Percentiles rank a stretch among this genome's conserved stretches.
These are phyloP conservation scores for Lachancea meyersii DNA, from an alignment of 805 yeast genomes.

Conservation along the genomic window DNA sequence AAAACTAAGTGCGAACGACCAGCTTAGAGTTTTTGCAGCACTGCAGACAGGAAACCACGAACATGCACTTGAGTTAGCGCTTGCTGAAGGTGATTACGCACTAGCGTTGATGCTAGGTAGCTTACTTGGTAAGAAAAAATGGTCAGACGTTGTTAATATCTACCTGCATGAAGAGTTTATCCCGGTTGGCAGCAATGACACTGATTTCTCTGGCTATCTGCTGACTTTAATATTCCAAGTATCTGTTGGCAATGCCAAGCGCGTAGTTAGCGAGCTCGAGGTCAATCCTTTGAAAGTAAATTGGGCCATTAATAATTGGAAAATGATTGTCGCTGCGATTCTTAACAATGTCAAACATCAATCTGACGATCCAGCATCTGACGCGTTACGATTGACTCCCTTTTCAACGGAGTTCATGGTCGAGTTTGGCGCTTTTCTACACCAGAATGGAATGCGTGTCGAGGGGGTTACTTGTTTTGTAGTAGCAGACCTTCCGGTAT, in stretches of 20 bases:
- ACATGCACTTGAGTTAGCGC: slow-evolving; percentile 57
- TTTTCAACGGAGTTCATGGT: slow-evolving; percentile 37
- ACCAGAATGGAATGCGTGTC: slow-evolving; percentile 26
- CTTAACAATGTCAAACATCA: slow-evolving; percentile 28
- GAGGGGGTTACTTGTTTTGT: slow-evolving; percentile 44
- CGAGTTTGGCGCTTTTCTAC: slow-evolving; percentile 47
- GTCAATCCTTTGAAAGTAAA: slow-evolving; percentile 35
- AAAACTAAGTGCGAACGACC: slow-evolving; percentile 35
- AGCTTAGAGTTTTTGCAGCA: slow-evolving; percentile 29
- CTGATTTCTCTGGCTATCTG: slow-evolving; percentile 35
- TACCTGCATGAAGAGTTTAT: slow-evolving; percentile 50
- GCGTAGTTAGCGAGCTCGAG: slow-evolving; percentile 46
- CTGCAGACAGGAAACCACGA: slow-evolving; percentile 60
- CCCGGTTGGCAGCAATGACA: slow-evolving; percentile 42
- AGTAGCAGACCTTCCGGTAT: slow-evolving; percentile 42
- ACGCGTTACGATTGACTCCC: slow-evolving; percentile 21
- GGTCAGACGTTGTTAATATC: slow-evolving; percentile 51
- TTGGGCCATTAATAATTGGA: slow-evolving; percentile 51
- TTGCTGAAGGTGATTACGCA: slow-evolving; percentile 66
- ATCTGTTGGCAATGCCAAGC: slow-evolving; percentile 53
- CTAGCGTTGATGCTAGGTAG: slow-evolving; percentile 68
- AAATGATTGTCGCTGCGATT: slow-evolving; percentile 40
- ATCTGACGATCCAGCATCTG: slow-evolving; percentile 6
- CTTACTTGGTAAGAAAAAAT: slow-evolving; percentile 54
- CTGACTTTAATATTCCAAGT: slow-evolving; percentile 56